These are phyloP conservation scores for Globisporangium carolinianum DNA, from an alignment of 352 stramenopile genomes.

Conservation along the genomic window DNA sequence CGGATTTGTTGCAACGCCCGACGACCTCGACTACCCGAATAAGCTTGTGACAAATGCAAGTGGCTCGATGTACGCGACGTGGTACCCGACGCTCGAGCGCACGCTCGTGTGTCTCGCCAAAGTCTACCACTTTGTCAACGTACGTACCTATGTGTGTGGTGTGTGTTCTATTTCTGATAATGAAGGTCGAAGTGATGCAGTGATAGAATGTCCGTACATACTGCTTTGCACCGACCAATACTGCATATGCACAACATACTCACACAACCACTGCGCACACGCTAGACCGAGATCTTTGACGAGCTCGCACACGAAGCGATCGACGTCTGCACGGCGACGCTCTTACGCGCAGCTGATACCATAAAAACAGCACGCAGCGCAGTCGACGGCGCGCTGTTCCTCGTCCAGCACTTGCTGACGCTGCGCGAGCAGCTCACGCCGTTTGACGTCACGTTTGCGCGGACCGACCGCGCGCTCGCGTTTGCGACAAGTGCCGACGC, in stretches of 20 bases:
- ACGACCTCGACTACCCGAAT: slow-evolving; percentile 67
- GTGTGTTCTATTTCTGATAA: not conserved
- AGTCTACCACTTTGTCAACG: slow-evolving; percentile 79
- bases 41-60: slow-evolving; percentile 36
- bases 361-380: slow-evolving; percentile 22
- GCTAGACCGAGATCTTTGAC: slow-evolving; percentile 80
- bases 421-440: slow-evolving; percentile 80
- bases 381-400: slow-evolving; percentile 64
- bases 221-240: not conserved
- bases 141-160: slow-evolving; percentile 36
- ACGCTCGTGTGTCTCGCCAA: slow-evolving; percentile 83
- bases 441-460: slow-evolving; percentile 77
- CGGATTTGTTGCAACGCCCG: slow-evolving; percentile 43
- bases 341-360: slow-evolving; percentile 45
- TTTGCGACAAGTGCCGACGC: slow-evolving; percentile 73
- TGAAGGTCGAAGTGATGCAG: too few relatives aligned
- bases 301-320: slow-evolving; percentile 81
- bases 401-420: slow-evolving; percentile 79
- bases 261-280: not conserved
- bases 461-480: slow-evolving; percentile 64
- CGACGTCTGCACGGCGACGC: slow-evolving; percentile 63
- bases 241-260: not conserved
- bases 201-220: too few relatives aligned
- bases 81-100: slow-evolving; percentile 78
- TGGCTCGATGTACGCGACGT: slow-evolving; percentile 63